Conservation (phyloP, 1,284 basidiomycete genomes). For the Cutaneotrichosporon sp. region DNA sequence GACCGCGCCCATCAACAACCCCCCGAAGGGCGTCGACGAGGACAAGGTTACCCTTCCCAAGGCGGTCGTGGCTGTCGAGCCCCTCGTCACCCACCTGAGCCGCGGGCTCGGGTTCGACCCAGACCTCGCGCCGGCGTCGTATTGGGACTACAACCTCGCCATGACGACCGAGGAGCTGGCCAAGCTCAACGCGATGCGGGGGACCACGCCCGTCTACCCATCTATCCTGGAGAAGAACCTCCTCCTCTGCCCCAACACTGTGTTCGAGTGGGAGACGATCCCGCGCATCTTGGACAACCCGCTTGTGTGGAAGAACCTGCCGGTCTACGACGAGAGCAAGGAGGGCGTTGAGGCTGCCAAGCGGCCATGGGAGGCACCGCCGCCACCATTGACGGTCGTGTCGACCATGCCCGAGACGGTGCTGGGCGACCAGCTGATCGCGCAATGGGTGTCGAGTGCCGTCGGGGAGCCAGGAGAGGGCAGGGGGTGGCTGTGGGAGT, state of each 20-base stretch:
- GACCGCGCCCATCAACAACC: not conserved
- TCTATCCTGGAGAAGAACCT: conserved; percentile 17
- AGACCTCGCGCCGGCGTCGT: conserved; percentile 8
- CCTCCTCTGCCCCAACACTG: conserved; percentile 23
- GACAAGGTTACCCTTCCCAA: conserved; percentile 9
- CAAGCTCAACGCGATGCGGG: not conserved
- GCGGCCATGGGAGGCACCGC: conserved; percentile 33
- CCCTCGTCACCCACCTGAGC: conserved; percentile 24
- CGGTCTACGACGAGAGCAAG: conserved; percentile 22
- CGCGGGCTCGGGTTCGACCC: conserved; percentile 28
- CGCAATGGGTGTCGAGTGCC: conserved; percentile 62
- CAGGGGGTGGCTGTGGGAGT: conserved; percentile 77
- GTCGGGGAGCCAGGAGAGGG: conserved; percentile 62
- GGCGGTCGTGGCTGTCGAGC: conserved; percentile 38
- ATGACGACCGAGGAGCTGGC: not conserved
- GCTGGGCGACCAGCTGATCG: conserved; percentile 73
- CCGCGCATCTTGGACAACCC: conserved; percentile 27
- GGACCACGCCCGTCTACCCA: conserved; percentile 7
- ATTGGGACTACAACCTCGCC: conserved; percentile 11
- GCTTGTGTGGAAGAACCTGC: conserved; percentile 19
- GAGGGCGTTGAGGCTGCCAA: conserved; percentile 16
- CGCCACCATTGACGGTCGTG: conserved; percentile 69
- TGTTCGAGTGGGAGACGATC: conserved; percentile 34
- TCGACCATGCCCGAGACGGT: conserved; percentile 67
- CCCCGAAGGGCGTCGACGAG: not conserved